Evolutionary conservation across 768 basidiomycete species (phyloP).

Genomic region (Scleroderma citrinum): DNA sequence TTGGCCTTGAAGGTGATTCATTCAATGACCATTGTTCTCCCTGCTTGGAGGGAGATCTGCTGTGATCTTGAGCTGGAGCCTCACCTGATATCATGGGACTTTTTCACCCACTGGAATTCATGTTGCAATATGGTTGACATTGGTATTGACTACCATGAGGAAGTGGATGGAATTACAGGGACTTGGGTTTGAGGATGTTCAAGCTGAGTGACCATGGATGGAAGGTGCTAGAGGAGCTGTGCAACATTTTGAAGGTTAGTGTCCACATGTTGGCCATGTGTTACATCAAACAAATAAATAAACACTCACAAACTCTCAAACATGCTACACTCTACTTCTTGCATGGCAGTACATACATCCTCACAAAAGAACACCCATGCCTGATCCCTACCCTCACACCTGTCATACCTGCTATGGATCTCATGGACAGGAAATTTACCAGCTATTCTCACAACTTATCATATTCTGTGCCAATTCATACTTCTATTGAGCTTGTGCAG

Average conservation of each 20-base stretch:
- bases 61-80: too few relatives aligned
- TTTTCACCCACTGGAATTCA: slow-evolving; percentile 14
- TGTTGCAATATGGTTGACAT: slow-evolving; percentile 18
- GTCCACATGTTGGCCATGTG: not conserved
- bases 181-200: slow-evolving; percentile 11
- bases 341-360: too few relatives aligned
- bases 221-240: slow-evolving; percentile 18
- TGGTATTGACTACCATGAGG: slow-evolving; percentile 16
- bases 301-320: slow-evolving; percentile 12
- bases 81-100: slow-evolving; percentile 4
- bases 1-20: too few relatives aligned
- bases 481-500: slow-evolving; percentile 12
- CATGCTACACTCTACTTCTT: slow-evolving; percentile 13
- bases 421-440: slow-evolving; percentile 14
- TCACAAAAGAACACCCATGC: too few relatives aligned
- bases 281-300: not conserved
- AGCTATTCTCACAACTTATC: too few relatives aligned
- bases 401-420: not conserved
- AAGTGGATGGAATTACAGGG: slow-evolving; percentile 15
- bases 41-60: too few relatives aligned
- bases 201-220: slow-evolving; percentile 15
- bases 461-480: not conserved
- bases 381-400: not conserved
- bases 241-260: slow-evolving; percentile 13
- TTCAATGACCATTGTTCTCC: too few relatives aligned